A percentile compares a stretch with the other conserved stretches of the same genome.
Conservation (phyloP, 2,329 filamentous ascomycete genomes). For the Decorospora gaudefroyi region DNA sequence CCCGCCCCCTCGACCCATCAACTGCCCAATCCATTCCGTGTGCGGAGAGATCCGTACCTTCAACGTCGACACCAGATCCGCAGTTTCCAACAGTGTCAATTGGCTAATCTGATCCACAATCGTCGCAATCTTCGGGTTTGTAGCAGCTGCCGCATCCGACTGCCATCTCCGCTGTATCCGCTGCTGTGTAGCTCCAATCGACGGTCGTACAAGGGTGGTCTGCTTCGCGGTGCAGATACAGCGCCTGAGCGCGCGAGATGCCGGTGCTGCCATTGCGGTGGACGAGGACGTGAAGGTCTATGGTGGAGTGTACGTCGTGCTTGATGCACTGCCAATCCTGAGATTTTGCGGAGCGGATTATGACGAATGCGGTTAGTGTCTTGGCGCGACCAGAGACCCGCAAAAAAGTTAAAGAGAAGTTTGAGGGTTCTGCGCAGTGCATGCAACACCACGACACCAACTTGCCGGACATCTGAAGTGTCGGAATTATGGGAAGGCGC, state of each 20-base stretch:
- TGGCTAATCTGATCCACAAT: slow-evolving; percentile 99
- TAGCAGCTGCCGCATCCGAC: slow-evolving; percentile 67
- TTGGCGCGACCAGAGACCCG: slow-evolving; percentile 25
- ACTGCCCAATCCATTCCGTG: neutral
- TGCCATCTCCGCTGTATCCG: slow-evolving; percentile 74
- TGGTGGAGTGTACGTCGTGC: slow-evolving; percentile 25
- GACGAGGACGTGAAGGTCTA: slow-evolving; percentile 23
- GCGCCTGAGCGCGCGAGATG: slow-evolving; percentile 51
- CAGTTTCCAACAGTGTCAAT: slow-evolving; percentile 96
- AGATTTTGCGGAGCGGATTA: slow-evolving; percentile 38
- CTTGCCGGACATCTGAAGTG: slow-evolving; percentile 29
- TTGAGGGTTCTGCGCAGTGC: slow-evolving; percentile 13
- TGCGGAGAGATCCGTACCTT: slow-evolving; percentile 67
- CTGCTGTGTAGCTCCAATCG: slow-evolving; percentile 44
- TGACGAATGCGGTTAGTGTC: slow-evolving; percentile 32
- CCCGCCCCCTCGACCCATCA: neutral
- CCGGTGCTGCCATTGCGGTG: slow-evolving; percentile 51
- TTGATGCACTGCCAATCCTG: slow-evolving; percentile 25
- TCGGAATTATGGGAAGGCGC: slow-evolving; percentile 46
- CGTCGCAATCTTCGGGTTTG: slow-evolving; percentile 86
- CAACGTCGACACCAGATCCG: slow-evolving; percentile 88
- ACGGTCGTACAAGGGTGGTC: slow-evolving; percentile 35
- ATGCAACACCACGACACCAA: slow-evolving; percentile 24
- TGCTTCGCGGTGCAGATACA: slow-evolving; percentile 48
- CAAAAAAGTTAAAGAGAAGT: slow-evolving; percentile 36